phyloP scores from a whole-genome alignment of 2,329 filamentous ascomycete species.

The Fusarium goolgardi region DNA sequence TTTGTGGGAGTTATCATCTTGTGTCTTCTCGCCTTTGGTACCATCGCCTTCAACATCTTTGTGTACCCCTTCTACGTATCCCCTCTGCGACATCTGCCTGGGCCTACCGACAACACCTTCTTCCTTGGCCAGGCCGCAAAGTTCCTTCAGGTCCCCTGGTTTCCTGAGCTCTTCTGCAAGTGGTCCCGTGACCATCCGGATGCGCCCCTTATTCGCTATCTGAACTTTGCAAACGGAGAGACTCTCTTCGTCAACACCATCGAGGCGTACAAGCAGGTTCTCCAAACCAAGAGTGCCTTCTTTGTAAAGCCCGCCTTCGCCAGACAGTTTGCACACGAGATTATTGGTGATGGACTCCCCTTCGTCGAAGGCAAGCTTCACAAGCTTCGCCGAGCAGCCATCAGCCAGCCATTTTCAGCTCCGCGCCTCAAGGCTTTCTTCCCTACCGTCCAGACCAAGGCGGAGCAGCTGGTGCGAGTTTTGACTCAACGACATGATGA shows the following conservation, averaged over 20 bases:
- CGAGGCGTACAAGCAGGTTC: slow-evolving; percentile 45
- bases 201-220: slow-evolving; percentile 47
- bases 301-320: slow-evolving; percentile 47
- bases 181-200: slow-evolving; percentile 48
- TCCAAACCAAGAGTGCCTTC: slow-evolving; percentile 44
- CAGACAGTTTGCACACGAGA: slow-evolving; percentile 42
- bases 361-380: slow-evolving; percentile 54
- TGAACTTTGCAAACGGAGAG: slow-evolving; percentile 44
- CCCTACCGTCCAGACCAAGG: slow-evolving; percentile 52
- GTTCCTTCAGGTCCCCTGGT: slow-evolving; percentile 45
- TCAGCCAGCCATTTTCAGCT: slow-evolving; percentile 51
- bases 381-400: slow-evolving; percentile 49
- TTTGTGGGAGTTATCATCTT: background rate
- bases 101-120: slow-evolving; percentile 56
- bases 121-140: slow-evolving; percentile 57
- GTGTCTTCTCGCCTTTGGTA: background rate
- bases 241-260: slow-evolving; percentile 45
- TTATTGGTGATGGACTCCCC: slow-evolving; percentile 50
- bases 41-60: slow-evolving; percentile 46
- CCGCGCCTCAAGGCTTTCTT: slow-evolving; percentile 46
- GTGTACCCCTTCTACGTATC: slow-evolving; percentile 59
- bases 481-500: slow-evolving; percentile 35
- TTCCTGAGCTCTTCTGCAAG: slow-evolving; percentile 46
- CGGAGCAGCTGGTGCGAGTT: slow-evolving; percentile 45
- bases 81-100: slow-evolving; percentile 58